These are phyloP conservation scores for Micractinium sp. DNA, from an alignment of 139 green algal species.

Conservation along the genomic window DNA sequence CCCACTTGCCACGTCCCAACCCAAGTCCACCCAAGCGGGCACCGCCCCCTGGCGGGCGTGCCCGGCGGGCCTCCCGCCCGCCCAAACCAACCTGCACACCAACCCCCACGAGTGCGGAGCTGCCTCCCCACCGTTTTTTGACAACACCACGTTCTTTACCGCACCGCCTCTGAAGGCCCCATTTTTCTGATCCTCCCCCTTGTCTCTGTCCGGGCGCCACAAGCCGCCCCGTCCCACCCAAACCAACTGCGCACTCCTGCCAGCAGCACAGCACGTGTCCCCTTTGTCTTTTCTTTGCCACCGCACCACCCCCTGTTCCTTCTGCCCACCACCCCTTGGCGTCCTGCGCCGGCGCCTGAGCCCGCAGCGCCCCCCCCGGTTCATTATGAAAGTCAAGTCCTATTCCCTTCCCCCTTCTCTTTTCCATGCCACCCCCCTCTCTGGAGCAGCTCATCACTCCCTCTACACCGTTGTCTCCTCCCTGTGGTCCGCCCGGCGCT, in stretches of 20 bases:
- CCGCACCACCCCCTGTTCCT: not conserved
- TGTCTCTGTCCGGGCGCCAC: not conserved
- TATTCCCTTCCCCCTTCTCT: not conserved
- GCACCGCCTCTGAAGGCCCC: conserved; percentile 1
- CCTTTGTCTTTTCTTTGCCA: not conserved
- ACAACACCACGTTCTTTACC: not conserved
- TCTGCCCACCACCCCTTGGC: not conserved
- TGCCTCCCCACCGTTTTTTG: not conserved
- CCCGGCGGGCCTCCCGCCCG: not conserved
- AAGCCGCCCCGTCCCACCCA: not conserved
- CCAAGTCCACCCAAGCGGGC: not conserved
- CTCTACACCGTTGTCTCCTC: not conserved
- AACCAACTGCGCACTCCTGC: not conserved
- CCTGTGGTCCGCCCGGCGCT: not conserved
- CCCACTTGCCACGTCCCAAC: not conserved
- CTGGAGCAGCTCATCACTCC: not conserved
- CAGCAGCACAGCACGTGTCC: not conserved
- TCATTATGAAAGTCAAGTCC: not conserved
- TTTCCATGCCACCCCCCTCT: not conserved
- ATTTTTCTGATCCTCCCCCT: not conserved
- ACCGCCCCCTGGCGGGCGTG: not conserved
- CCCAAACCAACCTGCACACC: conserved; percentile 21
- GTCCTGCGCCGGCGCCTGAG: not conserved
- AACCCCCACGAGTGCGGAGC: conserved; percentile 5
- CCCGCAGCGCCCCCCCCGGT: not conserved